Conservation (phyloP, 371 early-diverging fungal genomes). For the Haplosporangium sp. region DNA sequence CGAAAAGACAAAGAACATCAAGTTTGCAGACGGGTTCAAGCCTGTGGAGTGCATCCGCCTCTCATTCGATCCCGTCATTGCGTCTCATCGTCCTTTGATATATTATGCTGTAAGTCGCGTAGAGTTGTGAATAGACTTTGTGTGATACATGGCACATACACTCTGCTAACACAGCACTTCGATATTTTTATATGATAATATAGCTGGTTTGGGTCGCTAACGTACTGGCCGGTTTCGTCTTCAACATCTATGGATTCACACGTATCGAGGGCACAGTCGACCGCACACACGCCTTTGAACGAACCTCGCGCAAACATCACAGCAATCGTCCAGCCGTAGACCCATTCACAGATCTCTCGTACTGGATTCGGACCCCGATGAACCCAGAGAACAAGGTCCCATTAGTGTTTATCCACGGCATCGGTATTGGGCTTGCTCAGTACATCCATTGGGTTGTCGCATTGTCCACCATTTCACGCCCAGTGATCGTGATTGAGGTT, state of each 20-base stretch:
- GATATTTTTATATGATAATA: not conserved
- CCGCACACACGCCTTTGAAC: not conserved
- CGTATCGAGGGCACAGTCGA: constrained; percentile 23
- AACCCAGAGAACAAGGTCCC: constrained; percentile 65
- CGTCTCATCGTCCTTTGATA: constrained; percentile 72
- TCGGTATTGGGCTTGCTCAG: constrained; percentile 72
- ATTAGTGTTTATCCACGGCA: constrained; percentile 78
- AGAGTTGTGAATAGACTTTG: not conserved
- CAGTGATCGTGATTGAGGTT: constrained; percentile 76
- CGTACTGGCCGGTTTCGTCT: constrained; percentile 11
- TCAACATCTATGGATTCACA: constrained; percentile 26
- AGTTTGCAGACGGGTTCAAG: constrained; percentile 67
- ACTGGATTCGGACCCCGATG: constrained; percentile 59
- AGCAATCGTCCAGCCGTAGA: no score
- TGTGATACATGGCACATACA: constrained; percentile 7
- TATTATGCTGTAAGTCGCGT: constrained; percentile 61
- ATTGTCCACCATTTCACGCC: constrained; percentile 60
- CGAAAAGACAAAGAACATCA: constrained; percentile 56
- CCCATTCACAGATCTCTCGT: constrained; percentile 51
- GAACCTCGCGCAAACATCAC: no score
- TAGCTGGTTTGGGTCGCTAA: constrained; percentile 28
- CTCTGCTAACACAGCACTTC: not conserved
- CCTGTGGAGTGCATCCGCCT: constrained; percentile 67
- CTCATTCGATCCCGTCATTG: constrained; percentile 73
- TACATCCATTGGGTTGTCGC: constrained; percentile 65